Base-by-base conservation (phyloP, 306 rosid species). In the Castanospermum australe region DNA sequence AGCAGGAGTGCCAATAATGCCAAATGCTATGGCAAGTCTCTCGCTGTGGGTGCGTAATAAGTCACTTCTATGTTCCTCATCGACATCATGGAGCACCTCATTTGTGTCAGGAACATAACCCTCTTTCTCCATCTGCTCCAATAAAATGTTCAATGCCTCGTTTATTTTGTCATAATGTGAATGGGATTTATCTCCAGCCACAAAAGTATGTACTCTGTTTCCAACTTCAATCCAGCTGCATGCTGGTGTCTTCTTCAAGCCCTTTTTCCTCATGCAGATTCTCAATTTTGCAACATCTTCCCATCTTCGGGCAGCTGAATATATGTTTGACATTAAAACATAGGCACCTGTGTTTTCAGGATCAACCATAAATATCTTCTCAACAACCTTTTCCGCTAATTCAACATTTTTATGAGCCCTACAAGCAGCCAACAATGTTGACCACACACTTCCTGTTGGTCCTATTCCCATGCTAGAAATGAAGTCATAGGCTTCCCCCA, bases 211-310 rank as follows among this genome's bases (percentile, higher is more conserved):
- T 6, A 89, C 87, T 77, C 69, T 77, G 78, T 89, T 88, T 60
- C 84, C 87, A 81, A 92, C 90, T 80, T 92, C 98, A 59, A 92
- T 89, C 98, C 98, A 92, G 87, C 98, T 92, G 84, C 98, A 89
- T 10, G 89, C 98, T 8, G 94, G 97, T 47, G 79, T 90, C 86
- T 94, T 94, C 85, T 84, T 92, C 83, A 94, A 72, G 17, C 97
- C 97, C 59, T 14, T 85, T 12, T 76, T 77, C 79, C 88, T 92
- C 90, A 94, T 69, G 21, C 4, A 57, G 71, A 80, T 73, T 86
- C 98, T 90, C 84, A 93, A 71, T 50, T 83, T 81, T 18, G 94
- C 93, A 38, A 89, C 97, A 48, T 92, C 94, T 84, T 85, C 88
- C 98, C 98, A 92, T 84, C 89, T 92, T 55, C 54, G 82, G n/a